phyloP scores from a whole-genome alignment of 2,329 filamentous ascomycete genomes.

The Botrytis squamosa region DNA sequence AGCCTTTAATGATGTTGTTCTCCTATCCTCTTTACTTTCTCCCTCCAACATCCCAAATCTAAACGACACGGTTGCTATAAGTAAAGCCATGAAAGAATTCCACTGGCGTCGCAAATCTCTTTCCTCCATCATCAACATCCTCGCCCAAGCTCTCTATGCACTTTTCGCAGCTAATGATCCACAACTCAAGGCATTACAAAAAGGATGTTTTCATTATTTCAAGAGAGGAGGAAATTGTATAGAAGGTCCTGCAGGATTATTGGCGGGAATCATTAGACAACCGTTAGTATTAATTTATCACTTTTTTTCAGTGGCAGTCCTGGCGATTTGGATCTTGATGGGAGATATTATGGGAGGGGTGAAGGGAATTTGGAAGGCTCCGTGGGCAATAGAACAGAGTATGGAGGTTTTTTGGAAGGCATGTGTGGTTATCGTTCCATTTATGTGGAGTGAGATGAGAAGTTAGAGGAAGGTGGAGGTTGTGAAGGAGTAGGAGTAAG shows the following conservation, averaged over 20 bases:
- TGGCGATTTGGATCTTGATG: conserved; percentile 69
- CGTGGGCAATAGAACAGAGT: conserved; percentile 63
- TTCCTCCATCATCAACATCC: conserved; percentile 90
- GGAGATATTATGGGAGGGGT: conserved; percentile 49
- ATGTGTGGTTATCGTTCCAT: conserved; percentile 77
- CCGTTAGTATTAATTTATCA: conserved; percentile 82
- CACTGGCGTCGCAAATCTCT: conserved; percentile 85
- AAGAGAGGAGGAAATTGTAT: conserved; percentile 68
- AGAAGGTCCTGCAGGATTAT: conserved; percentile 75
- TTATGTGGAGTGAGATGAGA: conserved; percentile 67
- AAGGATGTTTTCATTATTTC: conserved; percentile 93
- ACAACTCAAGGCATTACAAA: conserved; percentile 76
- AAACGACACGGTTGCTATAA: conserved; percentile 63
- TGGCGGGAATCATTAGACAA: conserved; percentile 76
- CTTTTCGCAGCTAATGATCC: conserved; percentile 84
- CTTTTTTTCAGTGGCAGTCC: conserved; percentile 91
- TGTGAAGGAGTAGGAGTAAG: not conserved
- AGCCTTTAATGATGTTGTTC: conserved; percentile 85
- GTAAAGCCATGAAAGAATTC: conserved; percentile 65
- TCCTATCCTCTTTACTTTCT: conserved; percentile 71
- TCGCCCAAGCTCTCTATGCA: conserved; percentile 90
- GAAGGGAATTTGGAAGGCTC: conserved; percentile 55
- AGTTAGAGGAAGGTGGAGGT: conserved; percentile 23
- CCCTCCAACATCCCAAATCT: conserved; percentile 69
- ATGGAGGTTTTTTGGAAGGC: conserved; percentile 76